Base-by-base conservation (phyloP, 768 basidiomycete species). In the Mycena galopus region DNA sequence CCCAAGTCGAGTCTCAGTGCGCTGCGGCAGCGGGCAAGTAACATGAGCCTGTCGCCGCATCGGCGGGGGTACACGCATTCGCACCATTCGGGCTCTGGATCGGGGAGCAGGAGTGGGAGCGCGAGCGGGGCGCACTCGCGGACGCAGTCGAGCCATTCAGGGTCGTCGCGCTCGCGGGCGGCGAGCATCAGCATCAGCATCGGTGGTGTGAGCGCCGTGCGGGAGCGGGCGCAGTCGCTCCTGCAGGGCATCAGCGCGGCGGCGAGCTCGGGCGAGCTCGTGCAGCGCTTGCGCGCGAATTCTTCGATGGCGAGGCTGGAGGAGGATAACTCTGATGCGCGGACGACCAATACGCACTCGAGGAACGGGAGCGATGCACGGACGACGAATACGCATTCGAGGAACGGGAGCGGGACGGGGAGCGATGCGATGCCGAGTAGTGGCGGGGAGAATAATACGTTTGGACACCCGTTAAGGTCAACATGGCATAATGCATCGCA, bases 261-360 rank as follows among this genome's bases (percentile, higher is more conserved):
- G 0, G 91, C 91, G 0, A 91, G 90, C 0, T 92, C 90, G 32
- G 76, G 92, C 44, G 91, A 91, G 35, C 84, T 89, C 16, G 88
- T 90, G 21, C 62, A 64, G 55, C 85, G 89, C 47, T 85, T 87
- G 29, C 86, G 91, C 23, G 85, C 91, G 37, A 89, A 91, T 74
- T 92, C 91, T n/a, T 89, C 89, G n/a, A 89, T 90, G 86, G 89
- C 88, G 8, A 82, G 92, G 67, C 83, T 93, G n/a, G 89, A 91
- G 72, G 91, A 91, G 67, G 89, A 89, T 57, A 77, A 78, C 14
- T n/a, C n/a, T n/a, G n/a, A n/a, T 57, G 65, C 29, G 61, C 64
- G 71, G 16, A 42, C 16, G 16, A 42, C 39, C 12, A 35, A 67
- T 1, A 47, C n/a, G n/a, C n/a, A 47, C 44, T 47, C 44, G 44